These are phyloP conservation scores for Geotrichum fermentans DNA, from an alignment of 1,139 yeast genomes.

Conservation along the genomic window DNA sequence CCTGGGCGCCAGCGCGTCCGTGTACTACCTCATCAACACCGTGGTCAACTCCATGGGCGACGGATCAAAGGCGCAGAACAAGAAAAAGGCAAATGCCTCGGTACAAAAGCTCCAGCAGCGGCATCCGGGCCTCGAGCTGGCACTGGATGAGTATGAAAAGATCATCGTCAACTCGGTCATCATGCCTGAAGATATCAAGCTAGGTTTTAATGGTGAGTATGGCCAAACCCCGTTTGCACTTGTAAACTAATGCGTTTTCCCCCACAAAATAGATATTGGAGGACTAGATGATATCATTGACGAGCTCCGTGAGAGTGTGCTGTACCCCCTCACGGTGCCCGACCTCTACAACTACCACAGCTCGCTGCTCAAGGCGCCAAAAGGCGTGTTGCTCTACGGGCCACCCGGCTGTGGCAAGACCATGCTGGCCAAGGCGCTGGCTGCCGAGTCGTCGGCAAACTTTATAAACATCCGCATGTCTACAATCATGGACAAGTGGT, in stretches of 20 bases:
- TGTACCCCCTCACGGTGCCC: slow-evolving; percentile 80
- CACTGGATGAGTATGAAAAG: slow-evolving; percentile 70
- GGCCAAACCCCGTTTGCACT: background rate
- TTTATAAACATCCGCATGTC: slow-evolving; percentile 92
- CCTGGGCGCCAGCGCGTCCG: slow-evolving; percentile 77
- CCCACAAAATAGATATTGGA: slow-evolving; percentile 60
- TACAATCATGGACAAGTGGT: slow-evolving; percentile 95
- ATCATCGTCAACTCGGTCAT: slow-evolving; percentile 71
- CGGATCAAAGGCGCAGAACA: slow-evolving; percentile 44
- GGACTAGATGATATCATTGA: slow-evolving; percentile 79
- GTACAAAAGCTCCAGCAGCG: slow-evolving; percentile 53
- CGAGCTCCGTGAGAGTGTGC: slow-evolving; percentile 80
- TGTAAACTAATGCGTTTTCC: too few species aligned
- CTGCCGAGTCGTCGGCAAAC: slow-evolving; percentile 87
- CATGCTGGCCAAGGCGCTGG: slow-evolving; percentile 93
- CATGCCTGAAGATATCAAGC: slow-evolving; percentile 75
- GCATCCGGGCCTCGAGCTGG: slow-evolving; percentile 56
- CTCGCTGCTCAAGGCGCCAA: slow-evolving; percentile 76
- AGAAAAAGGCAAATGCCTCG: slow-evolving; percentile 61
- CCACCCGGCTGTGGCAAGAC: slow-evolving; percentile 99
- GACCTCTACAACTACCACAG: slow-evolving; percentile 60
- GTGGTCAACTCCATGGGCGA: slow-evolving; percentile 32
- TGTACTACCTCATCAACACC: slow-evolving; percentile 63
- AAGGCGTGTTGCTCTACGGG: slow-evolving; percentile 87
- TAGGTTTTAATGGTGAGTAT: slow-evolving; percentile 54